phyloP scores from a whole-genome alignment of 1,139 yeast species.

The Taphrina populina region DNA sequence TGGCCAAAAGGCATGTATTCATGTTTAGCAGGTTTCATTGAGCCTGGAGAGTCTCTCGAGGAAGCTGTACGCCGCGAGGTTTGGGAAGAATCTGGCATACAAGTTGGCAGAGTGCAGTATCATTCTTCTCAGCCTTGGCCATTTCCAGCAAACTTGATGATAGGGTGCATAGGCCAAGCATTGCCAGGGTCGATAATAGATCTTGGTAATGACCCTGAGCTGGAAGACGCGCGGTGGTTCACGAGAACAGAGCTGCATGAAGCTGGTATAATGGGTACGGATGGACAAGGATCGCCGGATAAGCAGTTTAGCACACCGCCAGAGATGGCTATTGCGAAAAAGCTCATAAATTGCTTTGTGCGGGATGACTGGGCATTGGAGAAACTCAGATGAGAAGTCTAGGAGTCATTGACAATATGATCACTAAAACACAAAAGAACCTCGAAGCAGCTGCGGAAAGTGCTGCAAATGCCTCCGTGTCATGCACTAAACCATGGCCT shows the following conservation, averaged over 20 bases:
- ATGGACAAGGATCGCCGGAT: constrained; percentile 40
- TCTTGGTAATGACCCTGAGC: constrained; percentile 79
- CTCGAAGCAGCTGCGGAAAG: too few relatives aligned
- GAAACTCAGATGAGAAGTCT: constrained; percentile 1
- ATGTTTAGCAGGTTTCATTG: constrained; percentile 92
- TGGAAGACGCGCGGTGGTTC: constrained; percentile 46
- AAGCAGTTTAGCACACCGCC: constrained; percentile 49
- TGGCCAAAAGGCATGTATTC: constrained; percentile 62
- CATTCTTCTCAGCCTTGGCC: constrained; percentile 93
- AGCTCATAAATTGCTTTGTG: constrained; percentile 43
- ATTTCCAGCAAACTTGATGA: constrained; percentile 87
- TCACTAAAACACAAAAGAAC: too few relatives aligned
- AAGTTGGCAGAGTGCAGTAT: constrained; percentile 58
- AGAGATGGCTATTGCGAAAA: constrained; percentile 53
- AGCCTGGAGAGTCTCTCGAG: constrained; percentile 89
- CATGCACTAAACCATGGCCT: too few relatives aligned
- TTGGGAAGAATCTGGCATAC: constrained; percentile 94
- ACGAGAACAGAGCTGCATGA: constrained; percentile 56
- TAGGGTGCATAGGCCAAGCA: constrained; percentile 74
- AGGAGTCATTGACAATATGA: too few relatives aligned
- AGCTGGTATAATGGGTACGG: constrained; percentile 56
- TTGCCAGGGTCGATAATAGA: constrained; percentile 63
- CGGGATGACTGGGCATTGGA: constrained; percentile 31
- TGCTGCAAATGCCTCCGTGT: too few relatives aligned
- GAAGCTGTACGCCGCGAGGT: constrained; percentile 84